A percentile compares a stretch with the other conserved stretches of the same genome.
These are phyloP conservation scores for Leishmania major DNA, from an alignment of 208 protist species.

Conservation along the genomic window DNA sequence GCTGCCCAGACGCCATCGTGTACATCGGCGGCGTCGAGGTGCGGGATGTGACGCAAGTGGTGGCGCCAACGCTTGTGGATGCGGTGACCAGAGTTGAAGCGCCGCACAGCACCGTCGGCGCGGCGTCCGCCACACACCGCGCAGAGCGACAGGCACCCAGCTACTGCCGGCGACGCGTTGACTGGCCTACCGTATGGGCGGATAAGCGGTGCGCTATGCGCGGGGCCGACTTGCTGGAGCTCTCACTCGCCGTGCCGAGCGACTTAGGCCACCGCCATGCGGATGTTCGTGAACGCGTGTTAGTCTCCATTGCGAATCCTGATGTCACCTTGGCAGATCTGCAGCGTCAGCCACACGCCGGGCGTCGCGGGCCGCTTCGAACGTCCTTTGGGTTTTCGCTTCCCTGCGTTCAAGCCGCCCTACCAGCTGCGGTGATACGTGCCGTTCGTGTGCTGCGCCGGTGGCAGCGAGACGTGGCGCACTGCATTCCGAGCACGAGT, in stretches of 20 bases:
- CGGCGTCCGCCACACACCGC: neutral
- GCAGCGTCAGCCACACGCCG: conserved; percentile 28
- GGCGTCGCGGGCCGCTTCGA: conserved; percentile 46
- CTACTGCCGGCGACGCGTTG: conserved; percentile 18
- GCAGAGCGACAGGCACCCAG: conserved; percentile 20
- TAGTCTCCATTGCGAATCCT: conserved; percentile 53
- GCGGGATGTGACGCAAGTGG: conserved; percentile 42
- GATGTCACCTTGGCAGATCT: conserved; percentile 35
- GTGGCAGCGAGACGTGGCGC: conserved; percentile 33
- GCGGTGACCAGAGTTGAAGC: conserved; percentile 17
- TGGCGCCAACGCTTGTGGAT: conserved; percentile 44
- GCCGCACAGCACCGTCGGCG: conserved; percentile 8
- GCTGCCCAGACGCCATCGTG: conserved; percentile 59
- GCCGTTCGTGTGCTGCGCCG: conserved; percentile 42
- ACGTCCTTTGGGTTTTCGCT: conserved; percentile 66
- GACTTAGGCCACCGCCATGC: neutral
- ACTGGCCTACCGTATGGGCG: conserved; percentile 14
- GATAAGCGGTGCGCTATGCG: conserved; percentile 32
- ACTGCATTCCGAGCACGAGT: conserved; percentile 22
- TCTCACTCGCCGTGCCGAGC: conserved; percentile 33
- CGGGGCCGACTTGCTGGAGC: conserved; percentile 51
- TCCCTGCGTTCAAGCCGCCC: conserved; percentile 37
- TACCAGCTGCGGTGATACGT: conserved; percentile 45
- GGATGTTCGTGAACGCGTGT: conserved; percentile 27
- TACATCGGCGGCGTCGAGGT: conserved; percentile 68